phyloP scores from a whole-genome alignment of 257 asterid genomes.

The Solanum clarkiae region DNA sequence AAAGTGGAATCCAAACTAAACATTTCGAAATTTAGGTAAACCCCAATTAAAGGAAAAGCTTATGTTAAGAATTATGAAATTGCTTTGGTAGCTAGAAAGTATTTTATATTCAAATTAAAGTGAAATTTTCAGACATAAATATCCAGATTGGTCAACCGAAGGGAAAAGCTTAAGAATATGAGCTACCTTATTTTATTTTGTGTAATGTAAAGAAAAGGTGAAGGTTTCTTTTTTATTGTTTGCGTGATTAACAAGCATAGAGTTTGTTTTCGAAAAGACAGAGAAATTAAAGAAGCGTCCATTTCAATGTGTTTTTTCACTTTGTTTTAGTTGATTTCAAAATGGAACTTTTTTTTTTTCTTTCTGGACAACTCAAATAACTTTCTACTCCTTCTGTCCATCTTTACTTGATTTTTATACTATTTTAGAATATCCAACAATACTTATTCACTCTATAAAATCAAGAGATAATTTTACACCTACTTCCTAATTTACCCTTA shows the following conservation, averaged over 20 bases:
- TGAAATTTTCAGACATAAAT: neutral
- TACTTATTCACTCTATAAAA: no score
- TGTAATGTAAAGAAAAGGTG: neutral
- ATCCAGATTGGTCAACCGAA: neutral
- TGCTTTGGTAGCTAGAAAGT: neutral
- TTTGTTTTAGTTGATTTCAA: neutral
- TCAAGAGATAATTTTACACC: no score
- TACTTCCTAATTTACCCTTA: no score
- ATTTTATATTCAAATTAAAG: neutral
- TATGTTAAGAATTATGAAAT: neutral
- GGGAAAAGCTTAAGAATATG: neutral
- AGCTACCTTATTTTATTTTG: neutral
- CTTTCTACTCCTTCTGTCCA: fast-evolving
- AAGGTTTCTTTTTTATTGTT: neutral
- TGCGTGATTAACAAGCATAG: neutral
- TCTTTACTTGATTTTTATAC: no score
- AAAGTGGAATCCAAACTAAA: neutral
- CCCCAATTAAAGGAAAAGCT: neutral
- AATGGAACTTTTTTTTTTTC: neutral
- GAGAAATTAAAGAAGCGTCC: neutral
- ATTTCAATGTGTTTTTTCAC: neutral
- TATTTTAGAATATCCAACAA: no score
- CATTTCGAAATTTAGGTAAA: neutral
- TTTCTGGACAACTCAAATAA: neutral
- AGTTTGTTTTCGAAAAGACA: neutral